phyloP scores from a whole-genome alignment of 371 early-diverging fungal genomes.

The Basidiobolus meristosporus region DNA sequence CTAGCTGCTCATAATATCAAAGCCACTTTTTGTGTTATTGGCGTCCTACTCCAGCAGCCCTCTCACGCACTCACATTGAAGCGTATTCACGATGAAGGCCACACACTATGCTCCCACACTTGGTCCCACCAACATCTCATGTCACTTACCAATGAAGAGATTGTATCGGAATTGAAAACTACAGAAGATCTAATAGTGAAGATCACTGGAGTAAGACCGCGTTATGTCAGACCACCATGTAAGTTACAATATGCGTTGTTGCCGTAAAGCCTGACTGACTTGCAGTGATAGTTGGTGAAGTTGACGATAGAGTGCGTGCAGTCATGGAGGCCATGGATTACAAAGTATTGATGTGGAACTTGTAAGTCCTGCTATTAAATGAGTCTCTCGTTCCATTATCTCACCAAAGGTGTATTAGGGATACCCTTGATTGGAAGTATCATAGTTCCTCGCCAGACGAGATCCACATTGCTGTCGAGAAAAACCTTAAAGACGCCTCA shows the following conservation, averaged over 20 bases:
- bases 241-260: no score
- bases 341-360: slow-evolving; percentile 17
- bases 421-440: slow-evolving; percentile 12
- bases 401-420: no score
- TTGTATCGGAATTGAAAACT: slow-evolving; percentile 52
- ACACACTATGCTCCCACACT: slow-evolving; percentile 17
- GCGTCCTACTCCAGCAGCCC: slow-evolving; percentile 23
- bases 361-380: no score
- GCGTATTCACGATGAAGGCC: slow-evolving; percentile 20
- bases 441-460: background rate
- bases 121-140: slow-evolving; percentile 45
- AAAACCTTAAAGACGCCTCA: no score
- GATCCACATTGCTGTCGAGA: no score
- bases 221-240: slow-evolving; percentile 34
- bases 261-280: no score
- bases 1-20: slow-evolving; percentile 23
- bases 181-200: slow-evolving; percentile 38
- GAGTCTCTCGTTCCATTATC: no score
- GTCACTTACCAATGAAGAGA: slow-evolving; percentile 30
- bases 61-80: slow-evolving; percentile 19
- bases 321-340: slow-evolving; percentile 31
- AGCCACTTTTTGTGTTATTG: slow-evolving; percentile 40
- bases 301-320: slow-evolving; percentile 41
- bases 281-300: no score
- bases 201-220: slow-evolving; percentile 24